These are phyloP conservation scores for Hypoxylon sp. DNA, from an alignment of 2,329 filamentous ascomycete species.

Conservation along the genomic window DNA sequence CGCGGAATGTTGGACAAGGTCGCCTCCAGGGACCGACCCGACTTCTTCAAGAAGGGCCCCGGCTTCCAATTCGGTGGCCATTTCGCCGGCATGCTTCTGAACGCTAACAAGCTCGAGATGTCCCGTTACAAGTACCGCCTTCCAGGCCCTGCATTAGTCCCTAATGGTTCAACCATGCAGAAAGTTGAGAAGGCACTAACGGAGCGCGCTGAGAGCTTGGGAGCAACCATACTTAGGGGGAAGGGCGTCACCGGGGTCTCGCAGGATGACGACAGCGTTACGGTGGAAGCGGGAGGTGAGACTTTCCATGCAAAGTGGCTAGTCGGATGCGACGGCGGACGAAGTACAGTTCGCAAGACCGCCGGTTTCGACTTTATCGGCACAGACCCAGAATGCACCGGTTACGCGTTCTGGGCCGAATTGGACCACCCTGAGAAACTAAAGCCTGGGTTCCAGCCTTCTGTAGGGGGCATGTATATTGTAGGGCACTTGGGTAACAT, in stretches of 20 bases:
- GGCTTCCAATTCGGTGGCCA: slow-evolving; percentile 55
- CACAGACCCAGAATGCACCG: slow-evolving; percentile 56
- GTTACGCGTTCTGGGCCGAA: slow-evolving; percentile 55
- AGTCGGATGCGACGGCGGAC: slow-evolving; percentile 61
- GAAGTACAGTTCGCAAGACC: slow-evolving; percentile 58
- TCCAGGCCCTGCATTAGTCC: slow-evolving; percentile 50
- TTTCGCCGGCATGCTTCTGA: slow-evolving; percentile 54
- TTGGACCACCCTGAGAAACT: slow-evolving; percentile 53
- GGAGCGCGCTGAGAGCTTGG: slow-evolving; percentile 49
- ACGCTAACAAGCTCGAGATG: slow-evolving; percentile 51
- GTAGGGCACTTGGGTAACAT: slow-evolving; percentile 21
- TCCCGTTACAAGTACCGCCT: slow-evolving; percentile 53
- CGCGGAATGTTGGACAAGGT: slow-evolving; percentile 57
- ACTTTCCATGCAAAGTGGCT: slow-evolving; percentile 55
- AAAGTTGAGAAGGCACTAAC: slow-evolving; percentile 20
- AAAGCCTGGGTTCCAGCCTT: slow-evolving; percentile 48
- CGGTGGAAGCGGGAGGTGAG: slow-evolving; percentile 40
- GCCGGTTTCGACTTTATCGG: slow-evolving; percentile 57
- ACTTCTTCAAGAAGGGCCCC: slow-evolving; percentile 33
- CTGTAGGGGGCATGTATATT: slow-evolving; percentile 52
- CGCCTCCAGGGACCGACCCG: slow-evolving; percentile 30
- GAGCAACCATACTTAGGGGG: slow-evolving; percentile 52
- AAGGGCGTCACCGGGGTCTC: slow-evolving; percentile 44
- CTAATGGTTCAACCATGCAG: slow-evolving; percentile 42
- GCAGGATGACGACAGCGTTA: slow-evolving; percentile 46